Percentiles rank a stretch among this genome's conserved stretches.
phyloP scores from a whole-genome alignment of 2,329 filamentous ascomycete species.

The Paecilomyces sp. region DNA sequence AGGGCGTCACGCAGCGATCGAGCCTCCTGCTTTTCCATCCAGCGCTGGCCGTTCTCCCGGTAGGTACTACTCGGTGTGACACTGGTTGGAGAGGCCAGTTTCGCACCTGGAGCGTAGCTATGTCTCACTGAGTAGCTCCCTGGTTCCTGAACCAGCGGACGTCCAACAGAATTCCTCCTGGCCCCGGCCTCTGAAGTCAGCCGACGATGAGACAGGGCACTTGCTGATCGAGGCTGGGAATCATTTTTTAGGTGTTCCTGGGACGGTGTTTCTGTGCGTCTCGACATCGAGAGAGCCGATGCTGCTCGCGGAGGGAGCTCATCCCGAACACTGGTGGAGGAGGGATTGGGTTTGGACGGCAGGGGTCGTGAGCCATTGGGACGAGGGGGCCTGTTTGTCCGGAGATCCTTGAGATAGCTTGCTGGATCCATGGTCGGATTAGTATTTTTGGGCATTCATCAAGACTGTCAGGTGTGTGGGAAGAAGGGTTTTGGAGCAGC shows the following conservation, averaged over 20 bases:
- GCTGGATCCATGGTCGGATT: constrained; percentile 31
- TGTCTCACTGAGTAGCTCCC: constrained; percentile 22
- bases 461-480: constrained; percentile 8
- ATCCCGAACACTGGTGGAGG: constrained; percentile 16
- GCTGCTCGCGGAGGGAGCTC: constrained; percentile 33
- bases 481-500: neutral
- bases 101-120: constrained; percentile 29
- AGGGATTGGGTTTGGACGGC: constrained; percentile 40
- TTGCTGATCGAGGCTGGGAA: constrained; percentile 28
- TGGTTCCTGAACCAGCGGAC: constrained; percentile 33
- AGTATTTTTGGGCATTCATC: constrained; percentile 7
- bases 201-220: constrained; percentile 34
- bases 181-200: constrained; percentile 20
- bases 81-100: constrained; percentile 19
- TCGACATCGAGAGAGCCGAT: constrained; percentile 36
- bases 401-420: constrained; percentile 53
- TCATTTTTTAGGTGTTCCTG: constrained; percentile 12
- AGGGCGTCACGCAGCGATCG: constrained; percentile 50
- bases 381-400: constrained; percentile 49
- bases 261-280: constrained; percentile 11
- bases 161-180: constrained; percentile 21
- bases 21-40: constrained; percentile 53
- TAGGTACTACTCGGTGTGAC: constrained; percentile 40
- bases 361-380: constrained; percentile 55
- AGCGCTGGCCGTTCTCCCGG: constrained; percentile 47